Base-by-base conservation (phyloP, 176 grass and related monocot genomes). In the Cymbopogon citratus region DNA sequence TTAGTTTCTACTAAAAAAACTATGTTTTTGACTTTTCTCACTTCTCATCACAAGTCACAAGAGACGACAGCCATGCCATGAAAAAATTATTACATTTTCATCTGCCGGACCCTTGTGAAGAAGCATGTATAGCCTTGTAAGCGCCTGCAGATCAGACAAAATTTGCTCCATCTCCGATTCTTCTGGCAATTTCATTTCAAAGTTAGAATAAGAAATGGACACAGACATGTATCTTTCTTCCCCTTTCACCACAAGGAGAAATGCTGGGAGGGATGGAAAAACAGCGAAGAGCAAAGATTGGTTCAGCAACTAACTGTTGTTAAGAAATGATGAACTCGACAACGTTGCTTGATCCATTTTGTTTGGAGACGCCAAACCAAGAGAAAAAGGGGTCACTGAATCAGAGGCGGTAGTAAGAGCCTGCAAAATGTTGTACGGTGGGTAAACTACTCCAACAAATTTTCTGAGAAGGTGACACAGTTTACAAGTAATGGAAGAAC, bases 121-220 rank as follows among this genome's bases (percentile, higher is more conserved):
- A 74, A 97, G 75, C n/a, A 73, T 80, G 4, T 94, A 94, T 12
- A 97, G 85, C 7, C 62, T 86, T 74, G 85, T 89, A 19, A 97
- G 65, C 29, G 80, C 85, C 46, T 83, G 35, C 23, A 94, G 49
- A 78, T 97, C 89, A 40, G 89, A 84, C 46, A 51, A 21, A 15
- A 89, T 49, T 41, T 92, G 46, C 52, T 88, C 80, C 27, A 81
- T 78, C 29, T 61, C 83, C 26, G 15, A 7, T 25, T 69, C 81
- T 13, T 87, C 91, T 83, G 27, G 13, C 72, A 36, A 28, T 27
- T 59, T 25, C 3, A 1, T 75, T 81, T 52, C 19, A 44, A 62
- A 41, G 23, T 24, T 9, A 11, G 14, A 59, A 18, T 26, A 27
- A 27, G 27, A 63, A 45, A 79, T 3, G 33, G 0, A 33, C 44